Evolutionary conservation across 1,139 yeast species (phyloP), one percentile per base, ranked within the genome.

Genomic region (Lodderomyces beijingensis): DNA sequence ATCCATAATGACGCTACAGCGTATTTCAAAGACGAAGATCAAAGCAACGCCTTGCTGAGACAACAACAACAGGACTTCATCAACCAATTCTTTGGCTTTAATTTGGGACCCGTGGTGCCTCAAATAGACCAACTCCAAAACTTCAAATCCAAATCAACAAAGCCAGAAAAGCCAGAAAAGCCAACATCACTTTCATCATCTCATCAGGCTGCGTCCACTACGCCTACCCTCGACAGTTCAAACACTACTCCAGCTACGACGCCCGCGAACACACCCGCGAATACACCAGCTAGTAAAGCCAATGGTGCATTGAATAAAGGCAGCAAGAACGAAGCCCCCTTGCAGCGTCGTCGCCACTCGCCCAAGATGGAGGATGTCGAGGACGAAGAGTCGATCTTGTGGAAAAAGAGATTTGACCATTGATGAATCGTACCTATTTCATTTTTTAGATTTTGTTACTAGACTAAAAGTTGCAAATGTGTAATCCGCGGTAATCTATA

Each of bases 301-400:
- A 12, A 23, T 12, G 14, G 14, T 7, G n/a, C 6, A 6, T 7
- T 7, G 12, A 14, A 8, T 23, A 23, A 23, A n/a, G 6, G 9
- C 6, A 12, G 25, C 10, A 28, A 10, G 10, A 28, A 18, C 10
- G 14, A n/a, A 5, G 16, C 20, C 4, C 20, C 20, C 12, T n/a
- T n/a, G n/a, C n/a, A n/a, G n/a, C 4, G 23, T 3, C 20, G 13
- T 16, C 25, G 14, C 15, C 18, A 30, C 14, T 30, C 33, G 31
- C 69, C 70, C 14, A 54, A 63, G 1, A 33, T 65, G 17, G 69
- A 64, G 40, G 71, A 62, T 39, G 70, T 65, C 9, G 71, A 65
- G 39, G 73, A 66, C 42, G 73, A 66, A 44, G 72, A 65, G 40
- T 65, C 60, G 43, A 64, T 64, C 4, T 49, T 63, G 55, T 55